Evolutionary conservation across 164 flowering plant genomes (phyloP), one percentile per base, ranked within the genome.

Genomic region (Cinnamomum chago): DNA sequence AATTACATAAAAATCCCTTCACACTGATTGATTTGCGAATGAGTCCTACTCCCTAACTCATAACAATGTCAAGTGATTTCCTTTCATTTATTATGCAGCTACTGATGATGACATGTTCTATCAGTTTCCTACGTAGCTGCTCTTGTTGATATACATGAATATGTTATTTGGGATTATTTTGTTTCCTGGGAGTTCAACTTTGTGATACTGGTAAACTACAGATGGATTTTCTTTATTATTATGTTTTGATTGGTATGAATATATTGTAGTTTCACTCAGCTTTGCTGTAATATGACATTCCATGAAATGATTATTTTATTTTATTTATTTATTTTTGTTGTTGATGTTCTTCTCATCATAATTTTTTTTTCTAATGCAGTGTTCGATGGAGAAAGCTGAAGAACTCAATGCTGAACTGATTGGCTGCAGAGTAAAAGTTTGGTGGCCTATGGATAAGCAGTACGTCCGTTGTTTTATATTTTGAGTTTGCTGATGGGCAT

Each of bases 381-480:
- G 95, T 84, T 83, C 94, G 50, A 76, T 72, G 12, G 85, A 81
- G 81, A 87, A 79, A 52, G 77, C 47, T 77, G 86, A 69, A 75
- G 81, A 72, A 76, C 76, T 81, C 28, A 47, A 82, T 27, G 78
- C 78, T n/a, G 91, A 91, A 65, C 79, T 96, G 84, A 82, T 94
- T 85, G 93, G 86, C 22, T 82, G 86, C 86, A 87, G 92, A 81
- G 88, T 96, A 72, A 88, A 90, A 85, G 91, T 96, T 67, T 96
- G 99, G 98, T 96, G 99, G 99, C 99, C 99, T 28, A 78, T 94
- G 84, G 99, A 96, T 82, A 92, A 89, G 84, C 50, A 77, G 99
- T 94, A 78, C 88, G 98, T 88, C 5, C 62, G 72, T 35, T 52
- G 27, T 62, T 71, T 75, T 55, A 14, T 55, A 55, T 4, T 66